phyloP scores from a whole-genome alignment of 805 yeast genomes.

The Barnettozyma pratensis region DNA sequence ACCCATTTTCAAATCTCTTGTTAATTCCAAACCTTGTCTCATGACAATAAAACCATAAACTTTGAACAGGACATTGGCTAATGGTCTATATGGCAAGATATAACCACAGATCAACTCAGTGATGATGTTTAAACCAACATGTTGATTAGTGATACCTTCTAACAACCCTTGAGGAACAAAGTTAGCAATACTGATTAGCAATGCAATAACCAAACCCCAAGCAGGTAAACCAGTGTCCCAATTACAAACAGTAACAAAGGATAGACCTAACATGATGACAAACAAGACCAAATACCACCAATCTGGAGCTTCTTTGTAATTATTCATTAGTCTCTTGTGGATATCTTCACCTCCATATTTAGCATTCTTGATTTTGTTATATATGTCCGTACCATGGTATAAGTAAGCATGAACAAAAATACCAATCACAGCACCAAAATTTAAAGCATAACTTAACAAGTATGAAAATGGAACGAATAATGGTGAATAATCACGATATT shows the following conservation, averaged over 20 bases:
- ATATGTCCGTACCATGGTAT: constrained; percentile 52
- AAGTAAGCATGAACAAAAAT: constrained; percentile 51
- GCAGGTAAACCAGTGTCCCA: constrained; percentile 51
- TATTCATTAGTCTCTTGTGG: constrained; percentile 46
- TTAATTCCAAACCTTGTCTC: constrained; percentile 47
- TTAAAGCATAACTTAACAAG: constrained; percentile 48
- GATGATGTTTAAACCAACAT: constrained; percentile 53
- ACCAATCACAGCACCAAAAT: constrained; percentile 59
- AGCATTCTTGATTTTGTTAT: constrained; percentile 32
- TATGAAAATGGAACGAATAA: constrained; percentile 52
- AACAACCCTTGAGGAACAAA: constrained; percentile 53
- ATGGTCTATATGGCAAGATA: constrained; percentile 47
- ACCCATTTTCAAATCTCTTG: constrained; percentile 48
- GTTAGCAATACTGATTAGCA: constrained; percentile 46
- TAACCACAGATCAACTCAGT: constrained; percentile 58
- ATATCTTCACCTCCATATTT: constrained; percentile 40
- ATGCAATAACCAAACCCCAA: constrained; percentile 55
- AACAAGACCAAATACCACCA: constrained; percentile 33
- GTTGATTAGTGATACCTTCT: constrained; percentile 49
- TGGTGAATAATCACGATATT: constrained; percentile 51
- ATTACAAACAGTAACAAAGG: constrained; percentile 28
- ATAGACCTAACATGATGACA: constrained; percentile 24
- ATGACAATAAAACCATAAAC: constrained; percentile 48
- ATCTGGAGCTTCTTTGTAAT: constrained; percentile 66
- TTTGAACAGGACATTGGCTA: constrained; percentile 51